phyloP scores from a whole-genome alignment of 1,284 basidiomycete genomes.

The Ustilago esculenta region DNA sequence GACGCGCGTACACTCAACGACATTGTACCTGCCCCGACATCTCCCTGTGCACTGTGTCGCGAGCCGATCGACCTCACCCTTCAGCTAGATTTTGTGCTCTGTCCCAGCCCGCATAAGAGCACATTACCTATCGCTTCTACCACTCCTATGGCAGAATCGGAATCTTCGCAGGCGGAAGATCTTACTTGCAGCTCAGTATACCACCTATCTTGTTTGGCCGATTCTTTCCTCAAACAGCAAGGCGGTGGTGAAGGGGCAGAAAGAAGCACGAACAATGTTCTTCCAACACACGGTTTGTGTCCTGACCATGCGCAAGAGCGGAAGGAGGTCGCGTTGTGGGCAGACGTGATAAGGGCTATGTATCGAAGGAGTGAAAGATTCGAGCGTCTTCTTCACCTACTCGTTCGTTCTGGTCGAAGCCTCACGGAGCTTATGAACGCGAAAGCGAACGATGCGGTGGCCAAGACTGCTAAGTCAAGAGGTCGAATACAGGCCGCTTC shows the following conservation, averaged over 20 bases:
- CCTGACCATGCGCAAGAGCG: constrained; percentile 11
- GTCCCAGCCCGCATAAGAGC: constrained; percentile 11
- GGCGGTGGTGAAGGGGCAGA: not conserved
- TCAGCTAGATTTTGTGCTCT: constrained; percentile 32
- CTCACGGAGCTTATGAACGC: constrained; percentile 18
- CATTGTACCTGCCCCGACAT: constrained; percentile 3
- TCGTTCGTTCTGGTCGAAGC: constrained; percentile 17
- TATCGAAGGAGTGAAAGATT: constrained; percentile 50
- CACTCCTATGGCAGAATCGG: not conserved
- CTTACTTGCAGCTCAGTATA: constrained; percentile 73
- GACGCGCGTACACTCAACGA: constrained; percentile 16
- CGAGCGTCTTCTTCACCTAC: constrained; percentile 23
- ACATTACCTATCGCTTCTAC: not conserved
- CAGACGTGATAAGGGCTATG: constrained; percentile 44
- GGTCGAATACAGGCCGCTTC: not conserved
- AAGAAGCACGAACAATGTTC: constrained; percentile 20
- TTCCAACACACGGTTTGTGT: constrained; percentile 49
- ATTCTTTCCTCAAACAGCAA: constrained; percentile 70
- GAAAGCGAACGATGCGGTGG: not conserved
- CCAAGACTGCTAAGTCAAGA: constrained; percentile 4
- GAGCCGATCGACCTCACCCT: constrained; percentile 24
- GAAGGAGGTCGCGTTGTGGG: constrained; percentile 23
- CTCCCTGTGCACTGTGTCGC: constrained; percentile 22
- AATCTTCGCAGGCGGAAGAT: not conserved
- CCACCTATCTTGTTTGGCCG: constrained; percentile 78